Percentiles rank a stretch among this genome's conserved stretches.
These are phyloP conservation scores for Carpinus fangiana DNA, from an alignment of 306 rosid genomes.

Conservation along the genomic window DNA sequence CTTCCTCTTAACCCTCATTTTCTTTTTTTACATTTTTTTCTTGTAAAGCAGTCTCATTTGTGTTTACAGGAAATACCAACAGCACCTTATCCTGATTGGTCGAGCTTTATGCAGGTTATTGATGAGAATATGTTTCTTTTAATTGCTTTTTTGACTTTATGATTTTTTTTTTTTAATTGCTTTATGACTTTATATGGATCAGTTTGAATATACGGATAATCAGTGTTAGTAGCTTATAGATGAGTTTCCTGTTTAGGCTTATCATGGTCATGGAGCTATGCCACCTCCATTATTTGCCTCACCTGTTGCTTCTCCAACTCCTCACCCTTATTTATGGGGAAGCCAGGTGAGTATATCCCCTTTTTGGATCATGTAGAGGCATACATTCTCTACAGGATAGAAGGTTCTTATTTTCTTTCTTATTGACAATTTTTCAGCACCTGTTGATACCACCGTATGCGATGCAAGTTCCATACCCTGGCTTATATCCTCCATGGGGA, in stretches of 20 bases:
- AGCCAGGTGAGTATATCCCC: conserved; percentile 57
- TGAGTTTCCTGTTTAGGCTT: conserved; percentile 64
- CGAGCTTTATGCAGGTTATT: conserved; percentile 86
- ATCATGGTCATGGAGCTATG: conserved; percentile 81
- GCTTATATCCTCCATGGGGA: conserved; percentile 88
- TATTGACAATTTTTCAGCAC: conserved; percentile 60
- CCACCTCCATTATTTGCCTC: conserved; percentile 91
- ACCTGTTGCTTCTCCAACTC: conserved; percentile 79
- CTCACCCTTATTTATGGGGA: conserved; percentile 98
- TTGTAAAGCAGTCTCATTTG: conserved; percentile 6
- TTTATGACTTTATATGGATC: not conserved
- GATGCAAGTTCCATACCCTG: conserved; percentile 88
- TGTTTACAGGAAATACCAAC: conserved; percentile 62
- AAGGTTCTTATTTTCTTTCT: conserved; percentile 20
- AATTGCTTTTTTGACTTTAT: not conserved
- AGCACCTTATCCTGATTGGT: conserved; percentile 89
- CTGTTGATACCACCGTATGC: conserved; percentile 90
- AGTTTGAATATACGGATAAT: conserved; percentile 13
- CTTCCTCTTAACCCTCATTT: not conserved
- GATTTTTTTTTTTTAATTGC: not conserved
- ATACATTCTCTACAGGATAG: not conserved
- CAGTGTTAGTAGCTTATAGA: conserved; percentile 30
- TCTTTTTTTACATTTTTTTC: not conserved
- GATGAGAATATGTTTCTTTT: conserved; percentile 5
- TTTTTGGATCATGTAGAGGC: conserved; percentile 13